Conservation (phyloP, 2,329 filamentous ascomycete species). For the Beauveria varroae region DNA sequence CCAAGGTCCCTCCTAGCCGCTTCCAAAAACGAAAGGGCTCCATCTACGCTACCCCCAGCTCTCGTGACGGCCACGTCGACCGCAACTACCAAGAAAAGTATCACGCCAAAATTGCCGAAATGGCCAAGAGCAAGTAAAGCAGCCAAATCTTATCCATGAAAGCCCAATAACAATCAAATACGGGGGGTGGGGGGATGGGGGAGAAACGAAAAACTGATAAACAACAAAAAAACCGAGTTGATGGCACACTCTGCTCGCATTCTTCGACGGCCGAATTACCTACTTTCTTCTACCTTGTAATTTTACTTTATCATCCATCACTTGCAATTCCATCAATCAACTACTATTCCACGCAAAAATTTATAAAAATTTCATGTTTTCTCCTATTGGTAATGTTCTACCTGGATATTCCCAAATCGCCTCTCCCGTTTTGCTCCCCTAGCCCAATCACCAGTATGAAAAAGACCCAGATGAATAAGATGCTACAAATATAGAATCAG, state of each 20-base stretch:
- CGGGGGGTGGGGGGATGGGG: no score
- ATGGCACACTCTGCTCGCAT: background rate
- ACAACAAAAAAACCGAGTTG: background rate
- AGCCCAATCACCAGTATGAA: no score
- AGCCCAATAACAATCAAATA: no score
- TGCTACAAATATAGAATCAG: no score
- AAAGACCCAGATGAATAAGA: no score
- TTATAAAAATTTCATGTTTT: background rate
- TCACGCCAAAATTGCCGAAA: slow-evolving; percentile 51
- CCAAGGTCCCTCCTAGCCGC: slow-evolving; percentile 58
- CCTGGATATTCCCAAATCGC: no score
- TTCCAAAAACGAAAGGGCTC: slow-evolving; percentile 65
- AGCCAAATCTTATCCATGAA: no score
- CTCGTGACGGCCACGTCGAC: slow-evolving; percentile 57
- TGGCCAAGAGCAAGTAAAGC: slow-evolving; percentile 32
- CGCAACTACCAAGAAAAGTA: slow-evolving; percentile 52
- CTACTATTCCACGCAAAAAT: background rate
- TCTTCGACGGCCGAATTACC: background rate
- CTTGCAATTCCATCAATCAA: background rate
- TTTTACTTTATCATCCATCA: background rate
- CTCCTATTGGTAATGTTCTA: background rate
- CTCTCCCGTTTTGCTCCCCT: no score
- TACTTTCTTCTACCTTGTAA: background rate
- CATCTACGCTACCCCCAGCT: slow-evolving; percentile 58
- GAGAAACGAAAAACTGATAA: background rate